Base-by-base conservation (phyloP, 2,329 filamentous ascomycete species). In the Nemania sp. region DNA sequence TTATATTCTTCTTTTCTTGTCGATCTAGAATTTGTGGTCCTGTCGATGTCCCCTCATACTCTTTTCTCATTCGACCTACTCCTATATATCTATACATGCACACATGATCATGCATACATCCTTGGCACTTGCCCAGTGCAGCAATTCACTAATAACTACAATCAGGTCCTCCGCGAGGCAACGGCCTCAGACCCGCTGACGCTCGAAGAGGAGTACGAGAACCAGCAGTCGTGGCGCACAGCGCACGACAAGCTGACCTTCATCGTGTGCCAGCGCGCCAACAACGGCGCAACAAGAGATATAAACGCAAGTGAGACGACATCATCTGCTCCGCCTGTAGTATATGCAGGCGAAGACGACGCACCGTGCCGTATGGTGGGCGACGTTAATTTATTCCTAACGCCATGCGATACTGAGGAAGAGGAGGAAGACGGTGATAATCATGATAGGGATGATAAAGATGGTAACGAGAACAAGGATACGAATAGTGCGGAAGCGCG, bases 191-290 rank as follows among this genome's bases (percentile, higher is more conserved):
- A 97, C 59, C 89, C 87, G 0, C 80, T 97, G 45, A 86, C 82
- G 0, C 77, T 97, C 0, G 77, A 83, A 1, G 88, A 96, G 68
- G 93, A 97, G 76, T 91, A 94, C 71, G 82, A 84, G 44, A 97
- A 97, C 86, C 93, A 97, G 71, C 74, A 75, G n/a, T 90, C 86
- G 60, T 97, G 93, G 93, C 86, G 91, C 31, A 75, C 75, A 17
- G 89, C 94, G 36, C 72, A 75, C 22, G 92, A 97, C 73, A 97
- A 97, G 74, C 72, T 97, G 57, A 97, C 93, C 0, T 97, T 97
- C 64, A 96, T 97, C 68, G 73, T 89, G 49, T 96, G 91, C 17
- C 34, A 23, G 41, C 43, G 51, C 24, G 20, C 20, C 52, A 52
- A 2, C 37, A 23, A 14, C 24, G 26, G 19, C 23, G 36, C 6